These are phyloP conservation scores for Salvia hispanica DNA, from an alignment of 257 asterid species.

Conservation along the genomic window DNA sequence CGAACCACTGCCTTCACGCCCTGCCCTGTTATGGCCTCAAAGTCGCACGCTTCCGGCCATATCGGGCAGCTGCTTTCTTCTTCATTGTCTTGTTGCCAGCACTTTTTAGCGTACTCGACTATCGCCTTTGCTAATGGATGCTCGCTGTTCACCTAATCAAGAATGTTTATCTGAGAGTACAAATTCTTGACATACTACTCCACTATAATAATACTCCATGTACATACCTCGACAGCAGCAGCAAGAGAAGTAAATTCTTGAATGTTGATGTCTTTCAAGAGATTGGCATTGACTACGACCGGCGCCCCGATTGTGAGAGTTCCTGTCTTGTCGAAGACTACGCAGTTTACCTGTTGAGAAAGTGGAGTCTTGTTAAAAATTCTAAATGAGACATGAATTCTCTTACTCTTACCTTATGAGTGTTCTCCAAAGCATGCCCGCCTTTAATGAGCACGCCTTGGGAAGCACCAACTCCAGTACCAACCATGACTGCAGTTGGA, in stretches of 20 bases:
- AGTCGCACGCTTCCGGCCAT: conserved; percentile 61
- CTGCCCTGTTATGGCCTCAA: conserved; percentile 78
- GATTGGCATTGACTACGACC: conserved; percentile 55
- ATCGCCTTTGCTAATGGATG: conserved; percentile 87
- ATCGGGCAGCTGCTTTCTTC: conserved; percentile 8
- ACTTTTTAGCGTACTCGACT: conserved; percentile 56
- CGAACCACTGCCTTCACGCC: conserved; percentile 80
- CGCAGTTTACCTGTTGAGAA: conserved; percentile 56
- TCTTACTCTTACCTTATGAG: no score
- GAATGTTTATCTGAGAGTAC: no score
- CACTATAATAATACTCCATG: not conserved
- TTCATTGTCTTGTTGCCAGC: conserved; percentile 52
- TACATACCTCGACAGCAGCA: conserved; percentile 82
- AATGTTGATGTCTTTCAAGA: conserved; percentile 54
- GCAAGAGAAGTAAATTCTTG: conserved; percentile 59
- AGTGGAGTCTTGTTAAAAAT: conserved; percentile 2
- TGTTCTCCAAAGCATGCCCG: conserved; percentile 78
- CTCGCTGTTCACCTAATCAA: conserved; percentile 72
- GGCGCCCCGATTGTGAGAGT: conserved; percentile 89
- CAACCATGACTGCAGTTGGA: conserved; percentile 93
- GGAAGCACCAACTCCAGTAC: conserved; percentile 82
- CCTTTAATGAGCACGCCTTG: conserved; percentile 89
- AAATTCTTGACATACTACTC: not conserved
- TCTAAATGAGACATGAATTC: no score
- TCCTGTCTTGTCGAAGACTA: conserved; percentile 84